A percentile compares a stretch with the other conserved stretches of the same genome.
These are phyloP conservation scores for Penicillium oxalicum DNA, from an alignment of 2,329 filamentous ascomycete species.

Conservation along the genomic window DNA sequence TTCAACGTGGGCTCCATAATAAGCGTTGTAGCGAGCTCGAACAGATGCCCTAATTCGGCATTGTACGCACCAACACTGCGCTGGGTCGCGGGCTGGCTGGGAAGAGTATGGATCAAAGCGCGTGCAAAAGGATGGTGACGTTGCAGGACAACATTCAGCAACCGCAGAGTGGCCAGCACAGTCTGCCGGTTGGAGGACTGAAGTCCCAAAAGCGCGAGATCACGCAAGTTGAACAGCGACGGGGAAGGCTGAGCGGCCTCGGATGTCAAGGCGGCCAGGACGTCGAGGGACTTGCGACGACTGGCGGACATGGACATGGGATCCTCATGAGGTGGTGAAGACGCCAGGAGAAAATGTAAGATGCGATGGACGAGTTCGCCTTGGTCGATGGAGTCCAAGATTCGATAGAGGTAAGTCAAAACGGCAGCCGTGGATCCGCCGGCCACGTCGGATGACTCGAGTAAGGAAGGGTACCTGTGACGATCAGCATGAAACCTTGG, in stretches of 20 bases:
- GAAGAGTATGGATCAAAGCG: slow-evolving; percentile 57
- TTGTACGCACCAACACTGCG: slow-evolving; percentile 38
- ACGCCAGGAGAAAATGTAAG: slow-evolving; percentile 80
- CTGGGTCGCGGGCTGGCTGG: slow-evolving; percentile 23
- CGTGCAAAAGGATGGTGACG: slow-evolving; percentile 81
- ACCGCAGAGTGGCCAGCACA: slow-evolving; percentile 77
- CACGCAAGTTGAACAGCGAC: slow-evolving; percentile 84
- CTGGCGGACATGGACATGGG: slow-evolving; percentile 55
- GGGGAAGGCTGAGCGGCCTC: slow-evolving; percentile 73
- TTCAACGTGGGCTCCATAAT: slow-evolving; percentile 35
- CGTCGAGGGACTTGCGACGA: slow-evolving; percentile 81
- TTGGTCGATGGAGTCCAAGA: slow-evolving; percentile 85
- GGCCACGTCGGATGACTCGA: slow-evolving; percentile 95
- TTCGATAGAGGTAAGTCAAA: slow-evolving; percentile 82
- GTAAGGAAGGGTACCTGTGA: slow-evolving; percentile 77
- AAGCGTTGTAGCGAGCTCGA: slow-evolving; percentile 34
- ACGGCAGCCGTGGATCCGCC: slow-evolving; percentile 95
- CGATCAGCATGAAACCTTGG: neutral
- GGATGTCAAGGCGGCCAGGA: slow-evolving; percentile 71
- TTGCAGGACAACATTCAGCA: slow-evolving; percentile 78
- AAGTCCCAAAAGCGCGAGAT: slow-evolving; percentile 80
- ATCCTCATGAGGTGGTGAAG: slow-evolving; percentile 56
- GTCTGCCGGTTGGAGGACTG: slow-evolving; percentile 82
- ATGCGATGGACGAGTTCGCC: slow-evolving; percentile 92
- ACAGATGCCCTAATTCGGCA: slow-evolving; percentile 34